These are phyloP conservation scores for Globisporangium middletonii DNA, from an alignment of 352 stramenopile genomes.

Conservation along the genomic window DNA sequence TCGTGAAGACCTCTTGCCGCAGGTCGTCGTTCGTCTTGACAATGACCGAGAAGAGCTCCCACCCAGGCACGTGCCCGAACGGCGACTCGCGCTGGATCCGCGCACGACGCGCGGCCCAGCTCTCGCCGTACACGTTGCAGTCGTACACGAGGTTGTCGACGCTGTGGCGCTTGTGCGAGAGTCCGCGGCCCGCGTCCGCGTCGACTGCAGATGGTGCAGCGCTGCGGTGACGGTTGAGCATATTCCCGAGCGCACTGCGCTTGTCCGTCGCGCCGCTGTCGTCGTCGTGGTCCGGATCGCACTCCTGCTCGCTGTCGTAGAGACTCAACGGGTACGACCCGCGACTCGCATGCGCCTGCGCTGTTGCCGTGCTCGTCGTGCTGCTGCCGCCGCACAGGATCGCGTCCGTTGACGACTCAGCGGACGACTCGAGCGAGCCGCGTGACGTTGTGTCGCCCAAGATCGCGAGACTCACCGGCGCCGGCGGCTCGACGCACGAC, in stretches of 20 bases:
- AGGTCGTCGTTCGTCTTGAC: conserved; percentile 98
- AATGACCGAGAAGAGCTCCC: conserved; percentile 92
- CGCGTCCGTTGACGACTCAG: conserved; percentile 20
- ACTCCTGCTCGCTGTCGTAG: too few relatives aligned
- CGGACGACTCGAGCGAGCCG: conserved; percentile 24
- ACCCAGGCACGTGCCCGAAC: conserved; percentile 76
- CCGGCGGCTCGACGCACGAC: conserved; percentile 56
- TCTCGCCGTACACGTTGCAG: conserved; percentile 72
- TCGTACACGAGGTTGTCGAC: conserved; percentile 77
- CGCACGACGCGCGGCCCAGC: conserved; percentile 53
- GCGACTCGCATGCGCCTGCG: not conserved
- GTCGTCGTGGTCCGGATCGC: too few relatives aligned
- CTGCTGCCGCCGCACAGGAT: not conserved
- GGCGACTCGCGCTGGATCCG: conserved; percentile 64
- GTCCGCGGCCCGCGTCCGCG: not conserved
- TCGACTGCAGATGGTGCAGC: not conserved
- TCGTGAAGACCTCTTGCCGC: conserved; percentile 95
- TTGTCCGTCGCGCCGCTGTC: too few relatives aligned
- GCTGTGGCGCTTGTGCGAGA: conserved; percentile 19
- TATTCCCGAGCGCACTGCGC: too few relatives aligned
- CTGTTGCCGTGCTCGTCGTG: not conserved
- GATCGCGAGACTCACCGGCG: conserved; percentile 4
- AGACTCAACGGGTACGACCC: too few relatives aligned
- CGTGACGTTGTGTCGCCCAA: conserved; percentile 12
- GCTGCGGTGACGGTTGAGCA: too few relatives aligned